Percentiles rank a stretch among this genome's conserved stretches.
phyloP scores from a whole-genome alignment of 257 asterid genomes.

The Nyctanthes arbortristis region DNA sequence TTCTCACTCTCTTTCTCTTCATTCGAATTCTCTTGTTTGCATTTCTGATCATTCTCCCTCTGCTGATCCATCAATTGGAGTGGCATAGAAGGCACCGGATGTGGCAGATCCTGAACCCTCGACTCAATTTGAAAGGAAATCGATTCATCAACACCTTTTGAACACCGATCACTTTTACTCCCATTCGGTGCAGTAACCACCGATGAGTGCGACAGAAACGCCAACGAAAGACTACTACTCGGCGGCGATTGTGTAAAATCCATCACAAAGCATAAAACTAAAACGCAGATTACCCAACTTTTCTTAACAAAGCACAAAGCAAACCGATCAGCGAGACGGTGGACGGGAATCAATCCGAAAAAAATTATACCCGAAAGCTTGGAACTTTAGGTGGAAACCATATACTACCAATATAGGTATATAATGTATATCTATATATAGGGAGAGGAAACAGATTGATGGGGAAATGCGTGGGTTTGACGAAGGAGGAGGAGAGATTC shows the following conservation, averaged over 20 bases:
- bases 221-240: constrained; percentile 53
- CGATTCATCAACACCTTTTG: constrained; percentile 49
- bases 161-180: constrained; percentile 30
- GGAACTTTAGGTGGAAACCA: not conserved
- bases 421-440: not conserved
- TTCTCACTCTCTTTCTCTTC: constrained; percentile 27
- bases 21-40: constrained; percentile 19
- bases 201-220: constrained; percentile 53
- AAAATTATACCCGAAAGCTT: not conserved
- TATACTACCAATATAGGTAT: not conserved
- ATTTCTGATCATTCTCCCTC: constrained; percentile 27
- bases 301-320: constrained; percentile 26
- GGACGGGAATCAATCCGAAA: constrained; percentile 14
- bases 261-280: constrained; percentile 33
- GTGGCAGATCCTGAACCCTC: constrained; percentile 36
- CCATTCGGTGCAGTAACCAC: constrained; percentile 22
- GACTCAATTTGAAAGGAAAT: constrained; percentile 71
- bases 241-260: constrained; percentile 60
- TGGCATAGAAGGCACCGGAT: constrained; percentile 51
- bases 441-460: constrained; percentile 3
- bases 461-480: constrained; percentile 40
- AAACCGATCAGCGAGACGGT: constrained; percentile 6
- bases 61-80: constrained; percentile 77
- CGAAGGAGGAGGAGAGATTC: constrained; percentile 27
- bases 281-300: not conserved